Percentiles rank a stretch among this genome's conserved stretches.
Conservation (phyloP, 148 eudicot species). For the Simmondsia chinensis region DNA sequence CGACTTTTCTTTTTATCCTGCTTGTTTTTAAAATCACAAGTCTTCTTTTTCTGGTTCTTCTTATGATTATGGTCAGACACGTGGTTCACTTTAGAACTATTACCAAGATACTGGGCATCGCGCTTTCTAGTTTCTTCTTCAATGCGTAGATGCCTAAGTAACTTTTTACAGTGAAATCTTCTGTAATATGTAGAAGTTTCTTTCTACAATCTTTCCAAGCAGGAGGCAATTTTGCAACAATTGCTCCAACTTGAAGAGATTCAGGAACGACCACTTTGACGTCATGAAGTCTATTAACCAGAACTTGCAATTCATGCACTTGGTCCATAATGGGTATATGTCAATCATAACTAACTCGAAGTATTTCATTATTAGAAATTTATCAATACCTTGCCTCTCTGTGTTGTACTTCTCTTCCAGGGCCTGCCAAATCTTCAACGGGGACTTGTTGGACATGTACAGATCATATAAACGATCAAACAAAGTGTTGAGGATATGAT, state of each 20-base stretch:
- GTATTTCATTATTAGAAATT: too few relatives aligned
- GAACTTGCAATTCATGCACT: background rate
- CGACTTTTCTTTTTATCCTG: background rate
- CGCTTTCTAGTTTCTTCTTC: too few relatives aligned
- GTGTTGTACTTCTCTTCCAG: too few relatives aligned
- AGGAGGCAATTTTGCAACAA: background rate
- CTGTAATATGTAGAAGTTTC: too few relatives aligned
- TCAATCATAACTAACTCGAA: background rate
- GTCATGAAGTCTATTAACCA: background rate
- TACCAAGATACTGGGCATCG: too few relatives aligned
- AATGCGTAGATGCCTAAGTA: too few relatives aligned
- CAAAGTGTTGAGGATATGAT: background rate
- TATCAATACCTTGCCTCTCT: too few relatives aligned
- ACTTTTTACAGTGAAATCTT: too few relatives aligned
- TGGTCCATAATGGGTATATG: background rate
- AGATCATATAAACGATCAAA: background rate
- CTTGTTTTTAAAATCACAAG: background rate
- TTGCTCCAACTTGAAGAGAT: background rate
- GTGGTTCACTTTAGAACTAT: background rate
- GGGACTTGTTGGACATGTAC: background rate
- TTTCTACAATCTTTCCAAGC: too few relatives aligned
- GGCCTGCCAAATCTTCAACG: too few relatives aligned
- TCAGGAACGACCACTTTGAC: background rate
- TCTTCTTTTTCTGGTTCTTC: background rate
- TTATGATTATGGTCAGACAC: background rate